Evolutionary conservation across 352 stramenopile genomes (phyloP).

Genomic region (Blastocystis sp.): DNA sequence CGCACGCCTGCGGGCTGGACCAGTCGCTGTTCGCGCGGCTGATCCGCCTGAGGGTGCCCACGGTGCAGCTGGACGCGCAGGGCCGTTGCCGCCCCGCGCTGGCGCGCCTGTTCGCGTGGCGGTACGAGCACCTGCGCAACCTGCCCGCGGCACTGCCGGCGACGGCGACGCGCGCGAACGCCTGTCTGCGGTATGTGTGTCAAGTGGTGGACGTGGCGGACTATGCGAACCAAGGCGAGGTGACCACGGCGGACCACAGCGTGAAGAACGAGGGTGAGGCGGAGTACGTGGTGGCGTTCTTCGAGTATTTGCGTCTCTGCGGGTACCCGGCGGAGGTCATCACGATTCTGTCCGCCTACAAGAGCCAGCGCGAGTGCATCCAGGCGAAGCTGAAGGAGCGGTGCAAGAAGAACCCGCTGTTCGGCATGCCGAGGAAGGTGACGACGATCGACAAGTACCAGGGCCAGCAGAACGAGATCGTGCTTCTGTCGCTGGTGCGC

Average conservation of each 20-base stretch:
- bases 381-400: conserved; percentile 78
- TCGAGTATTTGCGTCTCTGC: conserved; percentile 86
- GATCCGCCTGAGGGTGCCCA: conserved; percentile 85
- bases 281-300: conserved; percentile 86
- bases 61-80: conserved; percentile 85
- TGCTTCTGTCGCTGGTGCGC: conserved; percentile 88
- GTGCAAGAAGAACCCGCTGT: conserved; percentile 14
- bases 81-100: conserved; percentile 79
- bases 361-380: conserved; percentile 87
- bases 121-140: conserved; percentile 79
- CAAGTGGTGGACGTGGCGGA: conserved; percentile 86
- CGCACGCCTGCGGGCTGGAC: conserved; percentile 84
- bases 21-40: conserved; percentile 90
- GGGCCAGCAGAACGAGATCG: conserved; percentile 88
- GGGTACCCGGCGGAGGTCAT: conserved; percentile 86
- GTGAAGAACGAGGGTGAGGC: conserved; percentile 91
- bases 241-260: conserved; percentile 78
- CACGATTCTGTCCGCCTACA: conserved; percentile 89
- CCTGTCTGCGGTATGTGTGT: conserved; percentile 82
- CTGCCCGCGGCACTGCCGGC: conserved; percentile 75
- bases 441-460: conserved; percentile 91
- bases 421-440: conserved; percentile 73
- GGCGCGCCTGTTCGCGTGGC: conserved; percentile 83
- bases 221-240: conserved; percentile 78
- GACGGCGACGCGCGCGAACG: conserved; percentile 78